Percentiles rank a stretch among this genome's conserved stretches.
Evolutionary conservation across 805 yeast species (phyloP).

Genomic region (Sugiyamaella lignohabitans): DNA sequence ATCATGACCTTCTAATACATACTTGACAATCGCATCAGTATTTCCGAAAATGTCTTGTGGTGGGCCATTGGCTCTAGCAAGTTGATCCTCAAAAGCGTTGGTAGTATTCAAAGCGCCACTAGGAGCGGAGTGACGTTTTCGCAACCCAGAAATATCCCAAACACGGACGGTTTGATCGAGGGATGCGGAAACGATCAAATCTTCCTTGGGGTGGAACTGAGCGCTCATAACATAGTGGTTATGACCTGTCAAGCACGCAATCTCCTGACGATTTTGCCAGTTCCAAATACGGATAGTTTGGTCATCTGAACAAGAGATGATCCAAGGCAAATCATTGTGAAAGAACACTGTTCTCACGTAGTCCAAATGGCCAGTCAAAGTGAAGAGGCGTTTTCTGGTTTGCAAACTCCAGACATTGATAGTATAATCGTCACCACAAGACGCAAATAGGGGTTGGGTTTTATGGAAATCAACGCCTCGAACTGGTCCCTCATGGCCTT

Average conservation of each 20-base stretch:
- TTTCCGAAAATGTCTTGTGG: slow-evolving; percentile 86
- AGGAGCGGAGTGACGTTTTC: slow-evolving; percentile 90
- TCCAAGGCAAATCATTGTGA: slow-evolving; percentile 97
- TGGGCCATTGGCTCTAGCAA: slow-evolving; percentile 40
- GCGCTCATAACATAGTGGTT: slow-evolving; percentile 98
- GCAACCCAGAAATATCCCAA: slow-evolving; percentile 94
- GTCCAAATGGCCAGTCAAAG: slow-evolving; percentile 89
- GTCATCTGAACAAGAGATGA: slow-evolving; percentile 91
- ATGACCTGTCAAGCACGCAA: slow-evolving; percentile 96
- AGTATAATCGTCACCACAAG: slow-evolving; percentile 96
- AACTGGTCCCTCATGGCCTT: slow-evolving; percentile 98
- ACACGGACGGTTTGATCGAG: slow-evolving; percentile 98
- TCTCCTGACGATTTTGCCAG: slow-evolving; percentile 97
- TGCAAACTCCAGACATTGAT: slow-evolving; percentile 94
- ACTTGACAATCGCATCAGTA: slow-evolving; percentile 90
- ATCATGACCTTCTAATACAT: slow-evolving; percentile 95
- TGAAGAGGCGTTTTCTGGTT: slow-evolving; percentile 84
- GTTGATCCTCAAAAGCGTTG: slow-evolving; percentile 37
- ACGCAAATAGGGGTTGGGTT: slow-evolving; percentile 92
- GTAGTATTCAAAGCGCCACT: slow-evolving; percentile 6
- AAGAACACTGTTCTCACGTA: slow-evolving; percentile 90
- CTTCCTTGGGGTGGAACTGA: slow-evolving; percentile 93
- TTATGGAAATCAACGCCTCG: slow-evolving; percentile 95
- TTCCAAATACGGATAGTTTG: slow-evolving; percentile 99
- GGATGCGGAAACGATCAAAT: slow-evolving; percentile 89